Conservation (phyloP, 2,329 filamentous ascomycete species). For the Lecanicillium sp. region DNA sequence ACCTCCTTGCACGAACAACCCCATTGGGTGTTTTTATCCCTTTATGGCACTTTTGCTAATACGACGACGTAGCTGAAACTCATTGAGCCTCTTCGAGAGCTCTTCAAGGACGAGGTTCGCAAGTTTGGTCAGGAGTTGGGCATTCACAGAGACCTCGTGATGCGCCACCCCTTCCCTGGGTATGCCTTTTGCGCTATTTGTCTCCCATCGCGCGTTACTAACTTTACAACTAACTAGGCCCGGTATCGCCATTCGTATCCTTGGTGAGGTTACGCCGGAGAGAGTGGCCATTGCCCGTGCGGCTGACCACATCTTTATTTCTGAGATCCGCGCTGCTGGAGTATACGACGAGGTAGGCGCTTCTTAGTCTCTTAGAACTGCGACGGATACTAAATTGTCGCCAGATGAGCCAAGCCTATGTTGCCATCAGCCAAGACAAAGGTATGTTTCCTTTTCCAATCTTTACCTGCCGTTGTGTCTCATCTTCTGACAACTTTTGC, state of each 20-base stretch:
- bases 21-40: too few species aligned
- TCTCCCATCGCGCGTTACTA: too few species aligned
- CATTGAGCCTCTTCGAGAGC: conserved; percentile 69
- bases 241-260: conserved; percentile 65
- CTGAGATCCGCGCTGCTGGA: conserved; percentile 63
- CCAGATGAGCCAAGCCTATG: too few species aligned
- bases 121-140: conserved; percentile 21
- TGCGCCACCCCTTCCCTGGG: conserved; percentile 20
- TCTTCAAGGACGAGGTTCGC: conserved; percentile 73
- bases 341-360: conserved; percentile 56
- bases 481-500: too few species aligned
- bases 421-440: too few species aligned
- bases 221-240: conserved; percentile 30
- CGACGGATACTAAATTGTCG: too few species aligned
- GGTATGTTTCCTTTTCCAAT: too few species aligned
- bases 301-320: conserved; percentile 72
- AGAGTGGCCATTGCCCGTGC: conserved; percentile 71
- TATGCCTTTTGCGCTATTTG: conserved; percentile 1
- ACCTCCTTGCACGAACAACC: too few species aligned
- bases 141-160: conserved; percentile 24
- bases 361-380: too few species aligned
- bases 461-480: too few species aligned
- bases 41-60: too few species aligned
- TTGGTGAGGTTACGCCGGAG: conserved; percentile 77
- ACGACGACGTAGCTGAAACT: conserved; percentile 47